Evolutionary conservation across 805 yeast genomes (phyloP).

Genomic region (Groenewaldozyma tartarivorans): DNA sequence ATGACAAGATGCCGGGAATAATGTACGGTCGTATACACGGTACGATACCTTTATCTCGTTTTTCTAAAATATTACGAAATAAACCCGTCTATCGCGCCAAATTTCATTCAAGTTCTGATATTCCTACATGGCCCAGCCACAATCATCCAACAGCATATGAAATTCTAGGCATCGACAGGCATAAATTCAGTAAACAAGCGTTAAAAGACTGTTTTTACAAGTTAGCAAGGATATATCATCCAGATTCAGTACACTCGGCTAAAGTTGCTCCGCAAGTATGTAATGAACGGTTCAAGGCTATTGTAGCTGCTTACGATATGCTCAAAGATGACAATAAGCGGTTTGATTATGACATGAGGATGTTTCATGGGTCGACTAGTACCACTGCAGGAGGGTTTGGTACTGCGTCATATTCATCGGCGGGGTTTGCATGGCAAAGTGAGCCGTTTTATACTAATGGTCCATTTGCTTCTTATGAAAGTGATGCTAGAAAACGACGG

Average conservation of each 20-base stretch:
- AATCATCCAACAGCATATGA: constrained; percentile 62
- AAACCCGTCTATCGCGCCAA: too few relatives aligned
- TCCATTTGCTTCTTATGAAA: constrained; percentile 53
- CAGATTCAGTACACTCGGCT: constrained; percentile 42
- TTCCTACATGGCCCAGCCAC: constrained; percentile 46
- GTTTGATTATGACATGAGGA: constrained; percentile 33
- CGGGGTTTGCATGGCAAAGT: constrained; percentile 10
- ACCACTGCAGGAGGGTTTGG: neutral
- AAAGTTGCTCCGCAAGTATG: constrained; percentile 29
- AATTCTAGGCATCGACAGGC: constrained; percentile 39
- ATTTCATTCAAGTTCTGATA: too few relatives aligned
- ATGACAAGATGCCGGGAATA: too few relatives aligned
- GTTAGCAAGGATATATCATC: constrained; percentile 72
- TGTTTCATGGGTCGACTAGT: neutral
- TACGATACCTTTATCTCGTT: too few relatives aligned
- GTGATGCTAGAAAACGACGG: constrained; percentile 29
- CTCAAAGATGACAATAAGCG: constrained; percentile 38
- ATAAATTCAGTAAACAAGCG: constrained; percentile 28
- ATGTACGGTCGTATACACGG: too few relatives aligned
- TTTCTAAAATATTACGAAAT: too few relatives aligned
- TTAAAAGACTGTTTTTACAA: constrained; percentile 46
- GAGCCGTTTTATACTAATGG: constrained; percentile 53
- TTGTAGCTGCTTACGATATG: constrained; percentile 51
- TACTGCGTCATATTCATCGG: constrained; percentile 2
- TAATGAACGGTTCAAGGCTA: constrained; percentile 43